phyloP scores from a whole-genome alignment of 176 grass and related monocot genomes.

The Lolium rigidum region DNA sequence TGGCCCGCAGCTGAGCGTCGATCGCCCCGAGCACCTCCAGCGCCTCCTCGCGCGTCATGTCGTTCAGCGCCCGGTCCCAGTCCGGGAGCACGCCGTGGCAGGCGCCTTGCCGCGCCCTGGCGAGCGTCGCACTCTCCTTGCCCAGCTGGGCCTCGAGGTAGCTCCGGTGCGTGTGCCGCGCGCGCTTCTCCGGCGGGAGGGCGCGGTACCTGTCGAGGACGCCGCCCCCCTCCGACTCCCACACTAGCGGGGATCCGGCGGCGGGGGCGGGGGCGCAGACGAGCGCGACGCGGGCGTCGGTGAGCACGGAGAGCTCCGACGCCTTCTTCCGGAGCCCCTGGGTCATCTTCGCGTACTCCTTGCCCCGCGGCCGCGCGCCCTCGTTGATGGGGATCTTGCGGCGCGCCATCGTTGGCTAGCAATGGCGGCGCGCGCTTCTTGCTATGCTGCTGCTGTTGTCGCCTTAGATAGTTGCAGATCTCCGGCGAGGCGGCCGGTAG shows the following conservation, averaged over 20 bases:
- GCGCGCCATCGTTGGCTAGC: background rate
- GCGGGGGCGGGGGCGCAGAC: no score
- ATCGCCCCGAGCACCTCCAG: background rate
- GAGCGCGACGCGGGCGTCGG: no score
- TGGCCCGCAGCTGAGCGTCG: constrained; percentile 12
- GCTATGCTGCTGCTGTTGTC: background rate
- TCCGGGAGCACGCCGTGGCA: background rate
- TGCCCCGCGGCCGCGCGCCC: background rate
- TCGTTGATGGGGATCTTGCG: background rate
- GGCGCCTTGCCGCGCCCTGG: background rate
- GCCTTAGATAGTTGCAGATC: background rate
- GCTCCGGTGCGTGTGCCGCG: constrained; percentile 12
- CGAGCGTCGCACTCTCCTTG: constrained; percentile 39
- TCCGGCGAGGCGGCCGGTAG: background rate
- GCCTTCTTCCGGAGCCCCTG: no score
- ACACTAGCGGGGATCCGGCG: no score
- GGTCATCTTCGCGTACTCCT: background rate
- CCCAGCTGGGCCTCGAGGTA: background rate
- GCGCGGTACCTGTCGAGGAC: constrained; percentile 30
- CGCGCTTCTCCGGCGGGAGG: constrained; percentile 4
- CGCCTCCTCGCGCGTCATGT: background rate
- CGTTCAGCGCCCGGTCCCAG: constrained; percentile 25
- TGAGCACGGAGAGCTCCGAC: no score
- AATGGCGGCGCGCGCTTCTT: background rate
- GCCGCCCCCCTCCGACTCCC: no score